These are phyloP conservation scores for Diversispora eburnea DNA, from an alignment of 192 early-diverging fungal genomes.

Conservation along the genomic window DNA sequence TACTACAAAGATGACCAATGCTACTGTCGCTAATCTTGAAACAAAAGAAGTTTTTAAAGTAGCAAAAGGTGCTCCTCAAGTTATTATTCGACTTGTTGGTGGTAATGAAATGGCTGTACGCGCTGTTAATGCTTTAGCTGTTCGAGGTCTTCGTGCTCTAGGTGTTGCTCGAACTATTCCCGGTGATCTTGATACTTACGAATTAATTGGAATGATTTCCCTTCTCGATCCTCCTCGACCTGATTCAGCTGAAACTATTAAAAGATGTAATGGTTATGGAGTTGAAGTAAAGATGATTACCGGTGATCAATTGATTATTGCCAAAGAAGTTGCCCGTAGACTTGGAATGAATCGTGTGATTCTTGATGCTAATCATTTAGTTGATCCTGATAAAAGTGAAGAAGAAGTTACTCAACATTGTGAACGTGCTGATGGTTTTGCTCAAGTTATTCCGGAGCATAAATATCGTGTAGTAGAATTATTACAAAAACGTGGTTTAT, in stretches of 20 bases:
- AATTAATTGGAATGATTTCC: constrained; percentile 88
- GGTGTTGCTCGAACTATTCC: constrained; percentile 83
- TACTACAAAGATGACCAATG: constrained; percentile 86
- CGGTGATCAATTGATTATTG: constrained; percentile 93
- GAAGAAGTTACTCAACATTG: constrained; percentile 81
- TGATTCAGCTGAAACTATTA: constrained; percentile 84
- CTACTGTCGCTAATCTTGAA: constrained; percentile 77
- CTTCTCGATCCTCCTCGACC: constrained; percentile 86
- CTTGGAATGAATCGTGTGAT: constrained; percentile 92
- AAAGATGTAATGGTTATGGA: constrained; percentile 79
- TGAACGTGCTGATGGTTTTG: constrained; percentile 90
- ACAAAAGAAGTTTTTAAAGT: constrained; percentile 79
- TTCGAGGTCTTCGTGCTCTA: constrained; percentile 83
- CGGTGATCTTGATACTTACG: constrained; percentile 61
- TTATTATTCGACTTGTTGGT: constrained; percentile 79
- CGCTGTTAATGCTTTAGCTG: constrained; percentile 82
- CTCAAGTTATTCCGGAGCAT: constrained; percentile 97
- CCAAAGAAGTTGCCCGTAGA: constrained; percentile 85
- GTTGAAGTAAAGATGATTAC: constrained; percentile 96
- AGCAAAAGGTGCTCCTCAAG: constrained; percentile 94
- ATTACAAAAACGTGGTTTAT: constrained; percentile 79
- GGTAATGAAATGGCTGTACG: constrained; percentile 77
- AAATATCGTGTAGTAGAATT: constrained; percentile 97
- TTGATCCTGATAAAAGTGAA: constrained; percentile 73
- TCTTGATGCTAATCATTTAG: constrained; percentile 81